Evolutionary conservation across 768 basidiomycete genomes (phyloP), one percentile per base, ranked within the genome.

Genomic region (Auriculariales sp.): DNA sequence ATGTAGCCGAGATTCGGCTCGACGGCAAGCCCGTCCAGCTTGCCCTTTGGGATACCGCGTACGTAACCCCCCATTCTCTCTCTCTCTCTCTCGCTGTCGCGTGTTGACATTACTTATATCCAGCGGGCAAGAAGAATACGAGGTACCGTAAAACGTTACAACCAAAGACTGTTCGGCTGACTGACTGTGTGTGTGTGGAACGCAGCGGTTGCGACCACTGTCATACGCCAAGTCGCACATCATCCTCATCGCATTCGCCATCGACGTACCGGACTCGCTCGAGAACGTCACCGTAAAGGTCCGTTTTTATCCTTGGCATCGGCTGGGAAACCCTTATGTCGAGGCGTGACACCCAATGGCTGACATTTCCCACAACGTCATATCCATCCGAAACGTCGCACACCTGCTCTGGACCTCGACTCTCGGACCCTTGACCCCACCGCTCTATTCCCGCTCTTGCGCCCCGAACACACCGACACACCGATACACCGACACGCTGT

Each of bases 41-140:
- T 52, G 94, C 95, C 34, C 68, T 98, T 36, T 98, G 95, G 95
- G 95, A 99, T 74, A 98, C 95, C 49, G 95, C 95, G 93, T 95
- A 64, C 66, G 88, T 81, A 10, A 47, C 14, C n/a, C 49, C 12
- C n/a, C 35, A 17, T 47, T 35, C 12, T 27, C 48, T 25, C 11
- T 39, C n/a, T 54, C 9, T 34, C 45, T 10, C 4, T 6, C 30
- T 15, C 50, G 25, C 24, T 15, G 30, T 29, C 27, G 14, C 19
- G 4, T 47, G 6, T 32, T 54, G 29, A 25, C 14, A 24, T 31
- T 28, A 11, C 47, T 47, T 28, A 28, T 12, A 44, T 39, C 47
- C 61, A 95, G 93, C 60, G 93, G 94, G 42, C 93, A 97, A 70
- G 94, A 99, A 71, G 94, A 95, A 69, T 97, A 99, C 64, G 94